Base-by-base conservation (phyloP, 257 asterid species). In the Solanum okadae region DNA sequence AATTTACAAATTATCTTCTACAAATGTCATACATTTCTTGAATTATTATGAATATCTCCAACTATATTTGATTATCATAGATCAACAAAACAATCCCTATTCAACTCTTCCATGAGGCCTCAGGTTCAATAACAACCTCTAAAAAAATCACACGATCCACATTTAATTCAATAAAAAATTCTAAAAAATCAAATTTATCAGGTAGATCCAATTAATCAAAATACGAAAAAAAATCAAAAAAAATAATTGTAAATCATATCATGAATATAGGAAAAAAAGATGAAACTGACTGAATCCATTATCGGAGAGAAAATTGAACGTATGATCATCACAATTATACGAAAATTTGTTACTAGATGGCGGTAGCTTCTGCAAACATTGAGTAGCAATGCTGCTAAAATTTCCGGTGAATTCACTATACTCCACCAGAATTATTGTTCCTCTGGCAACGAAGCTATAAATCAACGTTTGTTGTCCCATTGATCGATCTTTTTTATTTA, bases 321-420 rank as follows among this genome's bases (percentile, higher is more conserved):
- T 92, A 83, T 92, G 94, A 18, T 91, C 93, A 83, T 92, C 94
- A 33, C 94, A 92, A 38, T 92, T 92, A 85, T 91, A 92, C 4
- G 94, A 91, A 89, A 92, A 92, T 89, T 88, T 91, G 84, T 92
- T 92, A 33, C 86, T 92, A 56, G 93, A 90, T 16, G 93, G 88
- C 5, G 95, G 94, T 16, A 93, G 89, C 31, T 93, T 93, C 84
- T 93, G 93, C 70, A 93, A 89, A 87, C 95, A 93, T 89, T 93
- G 95, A 10, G 90, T 73, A 4, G 95, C 95, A 34, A 93, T 84
- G 86, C 78, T 65, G 86, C 86, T 89, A 91, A 93, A 93, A 87
- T 93, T 93, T 4, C 94, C 95, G 0, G 92, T 91, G 84, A 93
- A 93, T 49, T 92, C 94, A 9, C 94, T 93, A 81, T 92, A 89